Evolutionary conservation across 1,284 basidiomycete genomes (phyloP).

Genomic region (Pterula multifida): DNA sequence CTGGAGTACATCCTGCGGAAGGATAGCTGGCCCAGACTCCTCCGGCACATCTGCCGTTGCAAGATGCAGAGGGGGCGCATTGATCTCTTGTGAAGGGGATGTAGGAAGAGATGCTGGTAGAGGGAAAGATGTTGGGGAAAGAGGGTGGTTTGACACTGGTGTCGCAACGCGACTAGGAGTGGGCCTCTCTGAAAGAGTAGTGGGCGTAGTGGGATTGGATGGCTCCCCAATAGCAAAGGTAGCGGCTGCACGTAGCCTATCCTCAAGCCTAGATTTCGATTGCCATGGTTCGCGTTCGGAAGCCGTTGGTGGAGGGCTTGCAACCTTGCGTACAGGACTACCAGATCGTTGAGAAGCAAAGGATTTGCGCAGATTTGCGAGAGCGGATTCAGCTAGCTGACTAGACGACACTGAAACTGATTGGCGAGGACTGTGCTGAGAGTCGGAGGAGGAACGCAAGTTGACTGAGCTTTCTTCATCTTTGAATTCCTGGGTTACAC

Average conservation of each 20-base stretch:
- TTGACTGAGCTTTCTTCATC: conserved; percentile 47
- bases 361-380: conserved; percentile 50
- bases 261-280: conserved; percentile 51
- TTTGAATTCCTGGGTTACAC: neutral
- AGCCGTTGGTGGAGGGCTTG: conserved; percentile 13
- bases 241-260: conserved; percentile 45
- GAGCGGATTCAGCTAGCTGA: conserved; percentile 47
- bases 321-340: conserved; percentile 25
- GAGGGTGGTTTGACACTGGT: conserved; percentile 19
- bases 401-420: conserved; percentile 27
- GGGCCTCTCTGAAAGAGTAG: conserved; percentile 21
- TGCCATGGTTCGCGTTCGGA: conserved; percentile 14
- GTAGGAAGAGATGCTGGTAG: conserved; percentile 15
- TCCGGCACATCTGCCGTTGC: conserved; percentile 33
- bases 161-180: conserved; percentile 20
- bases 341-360: conserved; percentile 38
- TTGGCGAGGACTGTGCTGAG: neutral
- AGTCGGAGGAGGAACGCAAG: conserved; percentile 11
- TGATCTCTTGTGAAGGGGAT: conserved; percentile 11
- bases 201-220: conserved; percentile 32
- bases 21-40: neutral
- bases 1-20: neutral
- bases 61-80: conserved; percentile 29
- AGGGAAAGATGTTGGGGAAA: conserved; percentile 21
- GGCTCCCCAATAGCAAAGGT: conserved; percentile 47